A percentile compares a stretch with the other conserved stretches of the same genome.
Evolutionary conservation across 108 stramenopile species (phyloP).

Genomic region (Nitzschia sp.): DNA sequence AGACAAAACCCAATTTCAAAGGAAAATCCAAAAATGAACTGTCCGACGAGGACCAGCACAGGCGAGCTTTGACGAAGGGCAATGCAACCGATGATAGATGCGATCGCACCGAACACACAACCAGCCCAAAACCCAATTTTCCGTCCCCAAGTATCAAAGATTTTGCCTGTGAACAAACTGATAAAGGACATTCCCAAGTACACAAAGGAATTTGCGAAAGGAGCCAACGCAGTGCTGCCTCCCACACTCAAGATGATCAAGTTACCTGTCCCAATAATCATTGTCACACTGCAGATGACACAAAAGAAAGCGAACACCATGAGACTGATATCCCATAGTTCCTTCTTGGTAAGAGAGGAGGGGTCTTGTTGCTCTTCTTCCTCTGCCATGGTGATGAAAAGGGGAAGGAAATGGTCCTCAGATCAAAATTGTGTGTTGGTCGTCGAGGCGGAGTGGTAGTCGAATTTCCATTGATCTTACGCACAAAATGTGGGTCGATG

Average conservation of each 20-base stretch:
- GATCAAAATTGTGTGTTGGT: no score
- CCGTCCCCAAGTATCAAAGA: constrained; percentile 27
- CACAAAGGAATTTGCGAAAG: constrained; percentile 32
- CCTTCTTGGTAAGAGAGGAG: background rate
- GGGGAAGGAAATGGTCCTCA: no score
- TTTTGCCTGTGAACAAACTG: constrained; percentile 29
- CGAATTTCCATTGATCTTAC: no score
- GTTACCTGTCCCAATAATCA: constrained; percentile 37
- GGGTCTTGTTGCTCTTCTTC: no score
- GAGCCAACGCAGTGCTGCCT: constrained; percentile 21
- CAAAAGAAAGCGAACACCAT: constrained; percentile 33
- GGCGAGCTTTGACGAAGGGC: constrained; percentile 20
- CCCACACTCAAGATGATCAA: constrained; percentile 41
- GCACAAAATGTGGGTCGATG: no score
- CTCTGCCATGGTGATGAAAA: no score
- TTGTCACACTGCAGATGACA: constrained; percentile 18
- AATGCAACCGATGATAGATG: constrained; percentile 18
- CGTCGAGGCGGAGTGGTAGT: no score
- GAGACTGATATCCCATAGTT: constrained; percentile 25
- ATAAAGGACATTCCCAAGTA: constrained; percentile 41
- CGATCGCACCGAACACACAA: constrained; percentile 17
- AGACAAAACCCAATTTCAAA: constrained; percentile 45
- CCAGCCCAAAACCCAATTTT: constrained; percentile 40
- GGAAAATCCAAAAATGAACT: constrained; percentile 33
- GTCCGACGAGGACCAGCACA: constrained; percentile 26